Conservation (phyloP, 345 rosid genomes). For the Geranium brycei region DNA sequence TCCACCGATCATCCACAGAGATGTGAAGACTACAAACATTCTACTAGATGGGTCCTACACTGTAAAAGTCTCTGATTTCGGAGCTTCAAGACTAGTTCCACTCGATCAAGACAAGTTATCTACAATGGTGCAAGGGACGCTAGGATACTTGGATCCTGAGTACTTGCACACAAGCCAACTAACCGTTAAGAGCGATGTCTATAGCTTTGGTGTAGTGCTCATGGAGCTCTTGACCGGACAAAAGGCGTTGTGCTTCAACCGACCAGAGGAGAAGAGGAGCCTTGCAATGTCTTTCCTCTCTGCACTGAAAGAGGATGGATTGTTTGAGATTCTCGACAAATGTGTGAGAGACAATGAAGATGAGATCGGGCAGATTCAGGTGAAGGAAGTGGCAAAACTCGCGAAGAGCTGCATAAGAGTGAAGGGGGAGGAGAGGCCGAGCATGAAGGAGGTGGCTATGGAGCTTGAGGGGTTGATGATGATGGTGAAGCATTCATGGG, state of each 20-base stretch:
- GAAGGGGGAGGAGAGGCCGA: slow-evolving; percentile 3
- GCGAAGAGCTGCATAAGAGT: not conserved
- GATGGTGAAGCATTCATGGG: slow-evolving; percentile 3
- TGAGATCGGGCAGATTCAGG: not conserved
- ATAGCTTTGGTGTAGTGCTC: slow-evolving; percentile 15
- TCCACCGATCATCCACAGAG: slow-evolving; percentile 17
- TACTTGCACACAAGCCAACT: slow-evolving; percentile 13
- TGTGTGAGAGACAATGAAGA: not conserved
- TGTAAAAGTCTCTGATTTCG: slow-evolving; percentile 18
- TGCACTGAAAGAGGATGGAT: slow-evolving; percentile 6
- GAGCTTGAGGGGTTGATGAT: not conserved
- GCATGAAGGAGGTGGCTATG: slow-evolving; percentile 4
- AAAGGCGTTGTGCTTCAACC: slow-evolving; percentile 4
- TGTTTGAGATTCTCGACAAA: slow-evolving; percentile 2
- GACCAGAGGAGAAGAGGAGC: slow-evolving; percentile 8
- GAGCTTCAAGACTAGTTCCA: slow-evolving; percentile 19
- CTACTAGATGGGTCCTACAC: slow-evolving; percentile 11
- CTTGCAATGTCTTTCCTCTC: slow-evolving; percentile 10
- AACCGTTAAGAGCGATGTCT: slow-evolving; percentile 18
- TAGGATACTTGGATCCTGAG: slow-evolving; percentile 24
- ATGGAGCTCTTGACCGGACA: slow-evolving; percentile 8
- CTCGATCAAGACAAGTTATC: slow-evolving; percentile 9
- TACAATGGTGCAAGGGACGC: slow-evolving; percentile 17
- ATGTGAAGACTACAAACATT: slow-evolving; percentile 16
- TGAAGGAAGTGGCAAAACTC: not conserved